Conservation (phyloP, 805 yeast genomes). For the Candida morakotiae region DNA sequence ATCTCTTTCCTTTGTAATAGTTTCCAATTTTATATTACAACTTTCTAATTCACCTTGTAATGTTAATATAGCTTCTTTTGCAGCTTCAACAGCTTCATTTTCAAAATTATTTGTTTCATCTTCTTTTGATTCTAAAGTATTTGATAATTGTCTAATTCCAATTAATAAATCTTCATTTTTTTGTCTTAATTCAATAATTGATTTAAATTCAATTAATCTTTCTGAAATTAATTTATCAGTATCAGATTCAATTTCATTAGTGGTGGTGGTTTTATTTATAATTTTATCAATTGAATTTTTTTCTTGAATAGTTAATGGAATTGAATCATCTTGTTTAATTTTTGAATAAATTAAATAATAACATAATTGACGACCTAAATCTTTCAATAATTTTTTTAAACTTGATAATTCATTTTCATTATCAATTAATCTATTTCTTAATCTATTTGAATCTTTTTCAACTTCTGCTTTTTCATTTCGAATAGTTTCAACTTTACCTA, state of each 20-base stretch:
- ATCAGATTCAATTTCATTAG: slow-evolving; percentile 46
- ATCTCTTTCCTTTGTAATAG: slow-evolving; percentile 66
- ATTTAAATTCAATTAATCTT: slow-evolving; percentile 66
- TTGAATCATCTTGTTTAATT: slow-evolving; percentile 50
- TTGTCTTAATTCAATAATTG: slow-evolving; percentile 62
- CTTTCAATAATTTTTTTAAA: slow-evolving; percentile 57
- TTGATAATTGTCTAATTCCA: slow-evolving; percentile 68
- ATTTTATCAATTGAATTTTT: slow-evolving; percentile 58
- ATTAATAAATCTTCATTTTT: slow-evolving; percentile 70
- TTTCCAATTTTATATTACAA: slow-evolving; percentile 47
- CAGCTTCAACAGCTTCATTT: slow-evolving; percentile 52
- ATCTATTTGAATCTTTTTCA: slow-evolving; percentile 34
- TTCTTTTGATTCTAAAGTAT: slow-evolving; percentile 65
- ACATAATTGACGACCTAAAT: slow-evolving; percentile 81
- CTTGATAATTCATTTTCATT: slow-evolving; percentile 43
- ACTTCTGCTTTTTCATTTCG: slow-evolving; percentile 46
- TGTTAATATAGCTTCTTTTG: slow-evolving; percentile 62
- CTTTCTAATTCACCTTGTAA: slow-evolving; percentile 56
- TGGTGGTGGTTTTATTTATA: slow-evolving; percentile 34
- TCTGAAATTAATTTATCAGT: slow-evolving; percentile 70
- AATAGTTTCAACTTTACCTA: slow-evolving; percentile 47
- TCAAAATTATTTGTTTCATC: slow-evolving; percentile 37
- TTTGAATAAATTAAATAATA: slow-evolving; percentile 63
- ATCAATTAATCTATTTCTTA: slow-evolving; percentile 34
- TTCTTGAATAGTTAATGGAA: slow-evolving; percentile 64